These are phyloP conservation scores for Calonectria naviculata DNA, from an alignment of 2,329 filamentous ascomycete species.

Conservation along the genomic window DNA sequence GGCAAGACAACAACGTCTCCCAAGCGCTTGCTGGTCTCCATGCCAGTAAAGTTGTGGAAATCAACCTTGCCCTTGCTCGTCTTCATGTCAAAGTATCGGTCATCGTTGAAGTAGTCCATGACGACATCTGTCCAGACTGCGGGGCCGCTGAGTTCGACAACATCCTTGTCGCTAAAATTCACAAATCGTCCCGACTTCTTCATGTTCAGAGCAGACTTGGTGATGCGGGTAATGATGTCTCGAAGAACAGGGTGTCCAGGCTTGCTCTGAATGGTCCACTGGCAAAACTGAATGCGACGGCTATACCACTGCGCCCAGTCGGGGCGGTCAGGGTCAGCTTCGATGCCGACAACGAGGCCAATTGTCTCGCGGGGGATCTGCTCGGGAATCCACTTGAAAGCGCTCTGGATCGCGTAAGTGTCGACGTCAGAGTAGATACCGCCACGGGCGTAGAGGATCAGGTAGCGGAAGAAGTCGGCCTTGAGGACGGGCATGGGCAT, in stretches of 20 bases:
- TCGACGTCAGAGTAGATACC: slow-evolving; percentile 92
- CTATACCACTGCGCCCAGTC: slow-evolving; percentile 98
- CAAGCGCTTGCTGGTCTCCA: slow-evolving; percentile 84
- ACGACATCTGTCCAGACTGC: slow-evolving; percentile 94
- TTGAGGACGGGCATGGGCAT: slow-evolving; percentile 81
- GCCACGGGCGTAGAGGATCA: slow-evolving; percentile 71
- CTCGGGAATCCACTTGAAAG: slow-evolving; percentile 86
- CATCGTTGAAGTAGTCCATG: slow-evolving; percentile 94
- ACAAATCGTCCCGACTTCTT: slow-evolving; percentile 75
- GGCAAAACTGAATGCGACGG: slow-evolving; percentile 95
- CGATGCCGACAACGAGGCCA: slow-evolving; percentile 92
- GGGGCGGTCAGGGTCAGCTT: slow-evolving; percentile 91
- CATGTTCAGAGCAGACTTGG: slow-evolving; percentile 80
- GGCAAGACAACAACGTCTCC: slow-evolving; percentile 94
- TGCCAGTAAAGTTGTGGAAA: slow-evolving; percentile 90
- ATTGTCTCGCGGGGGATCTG: slow-evolving; percentile 81
- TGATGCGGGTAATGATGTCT: slow-evolving; percentile 88
- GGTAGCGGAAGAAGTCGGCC: slow-evolving; percentile 83
- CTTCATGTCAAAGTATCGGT: slow-evolving; percentile 85
- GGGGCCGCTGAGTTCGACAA: slow-evolving; percentile 95
- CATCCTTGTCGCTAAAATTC: slow-evolving; percentile 71
- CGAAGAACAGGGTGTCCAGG: slow-evolving; percentile 92
- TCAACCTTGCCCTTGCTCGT: slow-evolving; percentile 79
- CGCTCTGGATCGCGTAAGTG: slow-evolving; percentile 85
- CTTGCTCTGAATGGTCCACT: slow-evolving; percentile 98